Base-by-base conservation (phyloP, 2,329 filamentous ascomycete species). In the Pseudogymnoascus sp. region DNA sequence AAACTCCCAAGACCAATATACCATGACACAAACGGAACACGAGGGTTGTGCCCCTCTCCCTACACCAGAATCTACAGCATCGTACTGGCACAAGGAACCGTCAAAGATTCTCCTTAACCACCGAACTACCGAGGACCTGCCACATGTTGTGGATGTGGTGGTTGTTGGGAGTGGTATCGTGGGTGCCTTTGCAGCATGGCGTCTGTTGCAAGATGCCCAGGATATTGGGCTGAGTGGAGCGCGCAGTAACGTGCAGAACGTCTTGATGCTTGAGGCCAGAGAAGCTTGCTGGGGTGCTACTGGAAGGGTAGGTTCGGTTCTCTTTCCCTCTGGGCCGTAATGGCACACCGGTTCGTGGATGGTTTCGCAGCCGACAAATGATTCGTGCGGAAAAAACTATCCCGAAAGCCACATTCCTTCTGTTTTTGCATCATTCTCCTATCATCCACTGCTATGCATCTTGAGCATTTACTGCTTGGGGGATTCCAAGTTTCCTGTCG, bases 261-360 rank as follows among this genome's bases (percentile, higher is more conserved):
- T 92, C 6, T 79, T 93, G 5, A 82, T 93, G 78, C 79, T 93
- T 4, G 90, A 93, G 75, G 90, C 90, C 12, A 80, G 90, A 69
- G 89, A 93, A 77, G 88, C 87, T 3, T 93, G 89, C 71, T 92
- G 84, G 84, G 90, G 90, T 16, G 90, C 90, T n/a, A 93, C 89
- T 1, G 89, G 90, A n/a, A 77, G 89, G 71, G 88, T 90, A 71
- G 79, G 85, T 79, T 34, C n/a, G 79, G 85, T 79, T 34, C n/a
- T 21, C 9, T 34, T 5, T 38, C 9, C 56, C 59, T 64, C 61
- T 18, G 14, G 28, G n/a, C 9, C n/a, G 28, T 12, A 21, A 56
- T 56, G n/a, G 2, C 25, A 31, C 25, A 56, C 28, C 25, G 2
- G n/a, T 56, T 56, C 7, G 2, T 18, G 3, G 25, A 34, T 56